These are phyloP conservation scores for Scenedesmus sp. DNA, from an alignment of 163 green algal species.

Conservation along the genomic window DNA sequence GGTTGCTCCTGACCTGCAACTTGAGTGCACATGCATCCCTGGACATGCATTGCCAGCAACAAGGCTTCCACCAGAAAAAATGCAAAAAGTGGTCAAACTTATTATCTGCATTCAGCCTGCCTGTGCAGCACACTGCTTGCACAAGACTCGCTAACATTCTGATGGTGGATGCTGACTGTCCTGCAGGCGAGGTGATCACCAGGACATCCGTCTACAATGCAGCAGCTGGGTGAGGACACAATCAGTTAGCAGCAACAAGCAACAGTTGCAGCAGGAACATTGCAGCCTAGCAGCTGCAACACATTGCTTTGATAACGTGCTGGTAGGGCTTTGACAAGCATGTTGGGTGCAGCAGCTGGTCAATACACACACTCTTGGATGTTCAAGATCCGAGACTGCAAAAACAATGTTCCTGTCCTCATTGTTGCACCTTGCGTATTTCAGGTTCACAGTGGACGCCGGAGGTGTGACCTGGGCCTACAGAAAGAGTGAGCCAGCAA, in stretches of 20 bases:
- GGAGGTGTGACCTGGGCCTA: slow-evolving; percentile 68
- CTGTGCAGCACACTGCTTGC: too few relatives aligned
- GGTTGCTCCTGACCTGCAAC: neutral
- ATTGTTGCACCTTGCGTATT: neutral
- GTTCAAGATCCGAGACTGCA: too few relatives aligned
- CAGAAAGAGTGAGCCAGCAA: slow-evolving; percentile 52
- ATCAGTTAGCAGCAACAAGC: neutral
- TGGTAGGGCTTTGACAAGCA: too few relatives aligned
- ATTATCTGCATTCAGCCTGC: too few relatives aligned
- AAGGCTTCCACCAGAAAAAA: too few relatives aligned
- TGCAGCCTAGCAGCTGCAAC: neutral
- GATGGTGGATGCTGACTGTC: neutral
- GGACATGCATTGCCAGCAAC: neutral
- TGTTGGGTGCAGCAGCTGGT: too few relatives aligned
- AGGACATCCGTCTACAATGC: slow-evolving; percentile 34
- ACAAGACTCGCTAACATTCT: too few relatives aligned
- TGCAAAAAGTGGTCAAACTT: too few relatives aligned
- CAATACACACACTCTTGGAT: too few relatives aligned
- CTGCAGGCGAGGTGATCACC: slow-evolving; percentile 46
- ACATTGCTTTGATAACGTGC: too few relatives aligned
- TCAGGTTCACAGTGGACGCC: slow-evolving; percentile 52
- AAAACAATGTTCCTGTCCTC: too few relatives aligned
- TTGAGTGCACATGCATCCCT: neutral
- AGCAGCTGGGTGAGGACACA: slow-evolving; percentile 41
- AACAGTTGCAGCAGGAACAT: neutral